Evolutionary conservation across 2,329 filamentous ascomycete genomes (phyloP), one percentile per base, ranked within the genome.

Genomic region (Curvularia eragrostidis): DNA sequence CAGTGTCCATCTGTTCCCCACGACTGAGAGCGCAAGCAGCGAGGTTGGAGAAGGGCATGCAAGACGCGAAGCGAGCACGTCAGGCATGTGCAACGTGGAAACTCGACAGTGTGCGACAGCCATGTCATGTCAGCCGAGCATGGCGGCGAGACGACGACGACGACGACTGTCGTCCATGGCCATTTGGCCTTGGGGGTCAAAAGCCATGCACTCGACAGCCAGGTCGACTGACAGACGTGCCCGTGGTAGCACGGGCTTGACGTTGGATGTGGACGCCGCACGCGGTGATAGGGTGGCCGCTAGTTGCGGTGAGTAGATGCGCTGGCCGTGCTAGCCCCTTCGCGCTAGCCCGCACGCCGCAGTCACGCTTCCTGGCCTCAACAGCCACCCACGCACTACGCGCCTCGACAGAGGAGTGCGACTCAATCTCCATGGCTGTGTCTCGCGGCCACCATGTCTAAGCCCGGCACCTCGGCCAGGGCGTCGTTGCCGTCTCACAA

Each of bases 271-370:
- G 73, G 67, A 64, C 63, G 65, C 70, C 62, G 65, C 48, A 47
- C 13, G 39, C 39, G 49, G 24, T 74, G 72, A 75, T 76, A 74
- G 74, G 73, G 48, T 62, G 23, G 43, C 48, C 26, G 49, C 52
- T 65, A 58, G 61, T 73, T 74, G 73, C 74, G 74, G 74, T 76
- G 72, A 73, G 69, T 57, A 68, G 71, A 74, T 75, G 74, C 72
- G 74, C 72, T 75, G 71, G 72, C 74, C 58, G 19, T 23, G 61
- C 70, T 70, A 70, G 58, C 66, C 59, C 12, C 15, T 58, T 60
- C 24, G 18, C 63, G 67, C 43, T 21, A 47, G 19, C 54, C 48
- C 56, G 62, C 30, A 15, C 64, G 54, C 61, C 32, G 54, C 61
- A 63, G 68, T 75, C 70, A 75, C 69, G 68, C 71, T 64, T 67